Evolutionary conservation across 768 basidiomycete genomes (phyloP).

Genomic region (Podaxis pistillaris): DNA sequence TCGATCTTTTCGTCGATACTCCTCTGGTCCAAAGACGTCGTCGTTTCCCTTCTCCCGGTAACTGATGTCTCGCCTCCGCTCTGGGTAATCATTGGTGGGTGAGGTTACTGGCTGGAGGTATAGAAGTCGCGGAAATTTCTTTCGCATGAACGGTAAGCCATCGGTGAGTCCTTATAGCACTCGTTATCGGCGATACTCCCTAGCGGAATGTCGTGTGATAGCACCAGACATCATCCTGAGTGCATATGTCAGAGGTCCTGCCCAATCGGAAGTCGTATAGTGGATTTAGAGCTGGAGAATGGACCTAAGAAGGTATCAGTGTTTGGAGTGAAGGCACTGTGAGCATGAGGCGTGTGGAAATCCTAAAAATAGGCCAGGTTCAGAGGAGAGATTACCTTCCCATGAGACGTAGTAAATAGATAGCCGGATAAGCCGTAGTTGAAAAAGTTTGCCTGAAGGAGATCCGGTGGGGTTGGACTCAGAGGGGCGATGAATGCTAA

Average conservation of each 20-base stretch:
- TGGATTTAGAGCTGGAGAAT: constrained; percentile 8
- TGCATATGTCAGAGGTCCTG: background rate
- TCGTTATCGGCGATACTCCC: background rate
- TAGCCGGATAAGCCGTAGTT: background rate
- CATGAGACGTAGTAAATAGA: background rate
- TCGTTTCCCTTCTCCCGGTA: background rate
- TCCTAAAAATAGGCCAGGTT: background rate
- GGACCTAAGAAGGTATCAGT: background rate
- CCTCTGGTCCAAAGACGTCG: constrained; percentile 1
- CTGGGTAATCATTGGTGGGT: background rate
- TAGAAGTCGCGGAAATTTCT: background rate
- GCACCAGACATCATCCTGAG: background rate
- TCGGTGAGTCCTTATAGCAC: background rate
- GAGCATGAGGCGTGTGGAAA: constrained; percentile 15
- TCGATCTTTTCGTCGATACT: constrained; percentile 32
- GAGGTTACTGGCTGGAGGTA: background rate
- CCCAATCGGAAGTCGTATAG: background rate
- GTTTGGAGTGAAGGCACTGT: background rate
- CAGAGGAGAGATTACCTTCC: background rate
- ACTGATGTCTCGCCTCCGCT: background rate
- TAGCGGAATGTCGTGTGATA: background rate
- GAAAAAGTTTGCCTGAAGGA: too few relatives aligned
- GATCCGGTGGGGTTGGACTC: too few relatives aligned
- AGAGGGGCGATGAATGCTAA: too few relatives aligned
- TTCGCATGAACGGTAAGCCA: background rate